Evolutionary conservation across 2,329 filamentous ascomycete species (phyloP).

Genomic region (Gaeumannomyces tritici): DNA sequence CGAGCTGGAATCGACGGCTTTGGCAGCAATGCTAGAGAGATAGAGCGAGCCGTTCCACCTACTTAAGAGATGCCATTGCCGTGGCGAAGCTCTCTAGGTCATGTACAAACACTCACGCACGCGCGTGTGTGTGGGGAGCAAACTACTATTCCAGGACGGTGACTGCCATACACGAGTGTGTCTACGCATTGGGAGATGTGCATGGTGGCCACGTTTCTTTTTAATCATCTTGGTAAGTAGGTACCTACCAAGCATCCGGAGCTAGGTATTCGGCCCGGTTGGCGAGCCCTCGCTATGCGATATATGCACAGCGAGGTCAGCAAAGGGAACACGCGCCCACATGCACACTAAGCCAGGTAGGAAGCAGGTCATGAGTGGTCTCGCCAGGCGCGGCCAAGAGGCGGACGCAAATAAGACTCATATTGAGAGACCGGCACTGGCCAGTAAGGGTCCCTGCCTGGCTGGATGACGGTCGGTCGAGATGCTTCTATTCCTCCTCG

Average conservation of each 20-base stretch:
- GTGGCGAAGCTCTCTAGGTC: background rate
- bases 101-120: too few species aligned
- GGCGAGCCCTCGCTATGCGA: background rate
- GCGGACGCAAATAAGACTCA: background rate
- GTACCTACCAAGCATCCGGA: too few species aligned
- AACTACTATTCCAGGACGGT: too few species aligned
- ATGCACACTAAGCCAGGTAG: background rate
- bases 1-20: too few species aligned
- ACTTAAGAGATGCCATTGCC: background rate
- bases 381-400: background rate
- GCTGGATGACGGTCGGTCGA: background rate
- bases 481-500: background rate
- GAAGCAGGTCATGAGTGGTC: background rate
- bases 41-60: too few species aligned
- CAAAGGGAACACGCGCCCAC: background rate
- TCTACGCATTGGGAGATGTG: background rate
- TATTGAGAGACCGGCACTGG: background rate
- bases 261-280: background rate
- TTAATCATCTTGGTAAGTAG: background rate
- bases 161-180: background rate
- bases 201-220: background rate
- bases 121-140: too few species aligned
- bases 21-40: too few species aligned
- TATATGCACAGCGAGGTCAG: background rate
- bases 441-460: background rate